Evolutionary conservation across 805 yeast genomes (phyloP).

Genomic region (Pichia scutulata): DNA sequence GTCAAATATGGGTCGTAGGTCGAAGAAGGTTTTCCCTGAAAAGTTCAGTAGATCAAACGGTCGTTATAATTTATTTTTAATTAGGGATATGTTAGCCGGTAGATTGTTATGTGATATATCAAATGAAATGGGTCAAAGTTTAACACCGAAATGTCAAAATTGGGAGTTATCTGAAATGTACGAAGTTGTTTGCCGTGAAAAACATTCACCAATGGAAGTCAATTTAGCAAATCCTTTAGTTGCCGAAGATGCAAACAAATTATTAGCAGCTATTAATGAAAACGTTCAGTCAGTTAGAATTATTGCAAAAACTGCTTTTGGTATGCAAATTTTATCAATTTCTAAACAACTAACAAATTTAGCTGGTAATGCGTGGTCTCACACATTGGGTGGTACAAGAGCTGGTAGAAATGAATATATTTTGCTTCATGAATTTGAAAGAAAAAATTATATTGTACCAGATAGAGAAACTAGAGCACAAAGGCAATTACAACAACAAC

Average conservation of each 20-base stretch:
- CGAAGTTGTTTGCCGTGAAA: slow-evolving; percentile 62
- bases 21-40: slow-evolving; percentile 71
- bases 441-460: slow-evolving; percentile 77
- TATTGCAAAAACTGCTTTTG: slow-evolving; percentile 70
- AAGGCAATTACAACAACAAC: slow-evolving; percentile 18
- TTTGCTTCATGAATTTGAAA: slow-evolving; percentile 82
- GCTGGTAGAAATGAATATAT: slow-evolving; percentile 94
- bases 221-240: slow-evolving; percentile 62
- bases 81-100: slow-evolving; percentile 73
- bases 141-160: slow-evolving; percentile 85
- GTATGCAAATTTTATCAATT: slow-evolving; percentile 77
- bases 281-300: slow-evolving; percentile 58
- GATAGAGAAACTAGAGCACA: slow-evolving; percentile 42
- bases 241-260: slow-evolving; percentile 57
- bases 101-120: slow-evolving; percentile 87
- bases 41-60: slow-evolving; percentile 50
- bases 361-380: slow-evolving; percentile 97
- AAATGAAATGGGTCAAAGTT: slow-evolving; percentile 89
- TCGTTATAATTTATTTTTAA: slow-evolving; percentile 38
- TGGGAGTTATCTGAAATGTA: slow-evolving; percentile 95
- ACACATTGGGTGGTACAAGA: slow-evolving; percentile 88
- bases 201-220: slow-evolving; percentile 57
- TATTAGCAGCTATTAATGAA: slow-evolving; percentile 65
- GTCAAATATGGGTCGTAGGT: slow-evolving; percentile 78
- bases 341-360: slow-evolving; percentile 86